Evolutionary conservation across 2,329 filamentous ascomycete genomes (phyloP), one percentile per base, ranked within the genome.

Genomic region (Monilinia laxa): DNA sequence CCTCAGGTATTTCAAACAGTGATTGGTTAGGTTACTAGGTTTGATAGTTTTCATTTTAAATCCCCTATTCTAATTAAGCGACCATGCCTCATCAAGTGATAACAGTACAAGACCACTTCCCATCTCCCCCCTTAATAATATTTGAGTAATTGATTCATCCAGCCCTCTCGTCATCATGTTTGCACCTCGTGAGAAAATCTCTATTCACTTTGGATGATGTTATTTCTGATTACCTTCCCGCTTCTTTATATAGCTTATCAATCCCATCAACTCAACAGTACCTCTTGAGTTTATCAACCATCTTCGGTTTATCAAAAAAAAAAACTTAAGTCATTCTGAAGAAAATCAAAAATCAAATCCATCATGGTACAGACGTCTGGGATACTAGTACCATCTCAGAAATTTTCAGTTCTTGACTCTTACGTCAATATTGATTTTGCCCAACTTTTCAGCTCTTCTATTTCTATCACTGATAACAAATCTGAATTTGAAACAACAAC

Each of bases 401-500:
- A 47, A n/a, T n/a, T 64, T 10, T 40, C 25, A 16, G 49, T 51
- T 35, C 55, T 65, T 23, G 63, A 60, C 51, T 65, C 63, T 40
- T 65, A 65, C 10, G 53, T 60, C 10, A 45, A 60, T 23, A 45
- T 65, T 35, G 63, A 60, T 28, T 65, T 65, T 52, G 54, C 55
- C 6, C 10, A 28, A 10, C 63, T 65, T 42, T 65, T 65, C 23
- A 10, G 23, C 23, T n/a, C 54, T 23, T 59, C 63, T 28, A 7
- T 53, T 14, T 59, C 63, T 23, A 20, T 65, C 6, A 40, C 42
- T 35, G 31, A 60, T 25, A n/a, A 25, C 31, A n/a, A 23, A 18
- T 18, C 3, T 23, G 31, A 51, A 14, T 14, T 40, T 6, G 51
- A 14, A 9, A 4, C 12, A 14, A 0, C 14, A 14, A n/a, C 10